phyloP scores from a whole-genome alignment of 768 basidiomycete species.

The Pleurotus salmoneostramineus region DNA sequence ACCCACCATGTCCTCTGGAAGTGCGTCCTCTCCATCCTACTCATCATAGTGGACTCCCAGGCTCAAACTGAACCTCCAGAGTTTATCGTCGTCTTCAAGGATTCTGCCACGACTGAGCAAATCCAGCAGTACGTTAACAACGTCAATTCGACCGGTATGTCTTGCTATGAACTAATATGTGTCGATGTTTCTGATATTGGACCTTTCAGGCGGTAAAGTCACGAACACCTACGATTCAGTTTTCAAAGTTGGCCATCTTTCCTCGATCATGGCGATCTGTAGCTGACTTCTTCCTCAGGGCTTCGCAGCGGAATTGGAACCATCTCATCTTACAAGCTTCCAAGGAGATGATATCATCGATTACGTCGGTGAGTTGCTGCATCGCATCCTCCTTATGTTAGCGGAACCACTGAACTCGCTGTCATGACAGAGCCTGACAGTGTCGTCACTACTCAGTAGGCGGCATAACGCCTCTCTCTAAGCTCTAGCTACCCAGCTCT shows the following conservation, averaged over 20 bases:
- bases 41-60: not conserved
- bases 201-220: constrained; percentile 38
- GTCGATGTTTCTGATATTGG: not conserved
- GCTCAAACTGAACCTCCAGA: constrained; percentile 20
- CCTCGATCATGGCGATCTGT: not conserved
- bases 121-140: constrained; percentile 36
- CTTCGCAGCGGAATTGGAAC: constrained; percentile 38
- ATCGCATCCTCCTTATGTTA: not conserved
- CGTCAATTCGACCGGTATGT: constrained; percentile 33
- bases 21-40: constrained; percentile 1
- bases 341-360: constrained; percentile 15
- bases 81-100: constrained; percentile 57
- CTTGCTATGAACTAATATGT: too few relatives aligned
- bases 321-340: constrained; percentile 20
- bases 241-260: constrained; percentile 41
- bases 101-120: constrained; percentile 31
- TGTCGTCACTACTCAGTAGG: constrained; percentile 31
- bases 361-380: constrained; percentile 15
- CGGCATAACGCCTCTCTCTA: not conserved
- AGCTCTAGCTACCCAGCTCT: not conserved
- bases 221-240: constrained; percentile 30
- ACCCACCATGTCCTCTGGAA: constrained; percentile 11
- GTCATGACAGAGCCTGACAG: constrained; percentile 31
- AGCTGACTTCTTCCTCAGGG: constrained; percentile 23
- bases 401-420: not conserved